Conservation (phyloP, 78 protist genomes). For the Diacronema lutheri region DNA sequence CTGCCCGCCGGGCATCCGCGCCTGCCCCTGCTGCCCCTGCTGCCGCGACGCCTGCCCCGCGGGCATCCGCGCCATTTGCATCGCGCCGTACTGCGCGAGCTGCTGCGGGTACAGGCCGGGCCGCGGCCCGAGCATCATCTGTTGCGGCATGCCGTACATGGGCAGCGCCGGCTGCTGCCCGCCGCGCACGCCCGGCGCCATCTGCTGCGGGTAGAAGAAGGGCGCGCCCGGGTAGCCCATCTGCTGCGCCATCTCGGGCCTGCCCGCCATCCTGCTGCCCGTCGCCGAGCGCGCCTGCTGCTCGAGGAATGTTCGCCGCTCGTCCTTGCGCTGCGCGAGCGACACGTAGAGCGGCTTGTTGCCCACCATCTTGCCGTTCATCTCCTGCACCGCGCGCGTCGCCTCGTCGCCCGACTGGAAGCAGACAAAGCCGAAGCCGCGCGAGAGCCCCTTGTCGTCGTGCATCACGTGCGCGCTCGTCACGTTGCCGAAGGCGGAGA, state of each 20-base stretch:
- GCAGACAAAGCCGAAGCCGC: constrained; percentile 97
- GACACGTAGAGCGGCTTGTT: constrained; percentile 93
- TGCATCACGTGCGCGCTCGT: constrained; percentile 82
- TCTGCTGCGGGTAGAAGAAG: not conserved
- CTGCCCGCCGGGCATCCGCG: not conserved
- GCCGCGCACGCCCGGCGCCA: not conserved
- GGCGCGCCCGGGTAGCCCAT: not conserved
- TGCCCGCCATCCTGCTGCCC: not conserved
- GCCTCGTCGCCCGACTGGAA: constrained; percentile 91
- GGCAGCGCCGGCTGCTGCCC: not conserved
- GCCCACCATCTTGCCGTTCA: constrained; percentile 88
- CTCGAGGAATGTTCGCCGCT: constrained; percentile 78
- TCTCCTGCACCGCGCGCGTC: constrained; percentile 83
- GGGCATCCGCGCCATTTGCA: not conserved
- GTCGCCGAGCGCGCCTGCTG: constrained; percentile 52
- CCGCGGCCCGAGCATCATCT: not conserved
- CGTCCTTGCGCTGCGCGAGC: constrained; percentile 86
- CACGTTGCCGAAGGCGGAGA: constrained; percentile 88
- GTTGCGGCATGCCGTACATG: not conserved
- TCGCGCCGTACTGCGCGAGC: not conserved
- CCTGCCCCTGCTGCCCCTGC: not conserved
- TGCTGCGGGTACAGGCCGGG: constrained; percentile 17
- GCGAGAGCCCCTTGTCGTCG: constrained; percentile 63
- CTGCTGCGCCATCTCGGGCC: not conserved
- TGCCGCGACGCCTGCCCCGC: not conserved